phyloP scores from a whole-genome alignment of 2,329 filamentous ascomycete species.

The Celoporthe dispersa region DNA sequence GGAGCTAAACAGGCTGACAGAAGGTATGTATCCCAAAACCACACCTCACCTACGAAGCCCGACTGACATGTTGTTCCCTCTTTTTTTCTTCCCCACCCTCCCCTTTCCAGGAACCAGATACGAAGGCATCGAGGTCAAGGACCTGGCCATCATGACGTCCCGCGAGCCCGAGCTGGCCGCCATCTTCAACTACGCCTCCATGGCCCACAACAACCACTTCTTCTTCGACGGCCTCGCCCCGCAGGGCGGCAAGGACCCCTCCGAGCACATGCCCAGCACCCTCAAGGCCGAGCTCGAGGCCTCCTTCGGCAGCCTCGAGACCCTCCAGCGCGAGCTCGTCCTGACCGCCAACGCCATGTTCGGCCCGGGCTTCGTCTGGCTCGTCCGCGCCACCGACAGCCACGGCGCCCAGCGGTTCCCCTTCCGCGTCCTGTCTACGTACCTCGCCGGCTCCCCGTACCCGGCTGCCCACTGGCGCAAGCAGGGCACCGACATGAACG shows the following conservation, averaged over 20 bases:
- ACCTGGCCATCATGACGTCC: slow-evolving; percentile 74
- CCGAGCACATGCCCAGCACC: slow-evolving; percentile 34
- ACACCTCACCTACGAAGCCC: no score
- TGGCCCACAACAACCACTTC: slow-evolving; percentile 90
- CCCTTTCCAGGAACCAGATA: slow-evolving; percentile 62
- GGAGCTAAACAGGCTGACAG: slow-evolving; percentile 75
- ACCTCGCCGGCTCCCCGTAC: slow-evolving; percentile 89
- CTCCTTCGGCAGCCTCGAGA: slow-evolving; percentile 82
- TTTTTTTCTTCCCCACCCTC: background rate
- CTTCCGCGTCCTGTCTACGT: slow-evolving; percentile 80
- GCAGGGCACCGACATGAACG: slow-evolving; percentile 73
- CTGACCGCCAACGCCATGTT: slow-evolving; percentile 89
- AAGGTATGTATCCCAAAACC: no score
- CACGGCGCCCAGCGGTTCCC: slow-evolving; percentile 39
- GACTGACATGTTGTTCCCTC: background rate
- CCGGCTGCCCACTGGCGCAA: slow-evolving; percentile 81
- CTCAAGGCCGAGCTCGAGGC: slow-evolving; percentile 65
- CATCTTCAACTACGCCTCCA: slow-evolving; percentile 94
- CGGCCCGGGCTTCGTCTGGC: slow-evolving; percentile 96
- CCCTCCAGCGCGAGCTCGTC: slow-evolving; percentile 78
- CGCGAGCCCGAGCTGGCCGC: slow-evolving; percentile 78
- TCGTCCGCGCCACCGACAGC: slow-evolving; percentile 61
- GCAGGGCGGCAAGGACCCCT: slow-evolving; percentile 50
- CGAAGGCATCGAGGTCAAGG: slow-evolving; percentile 64
- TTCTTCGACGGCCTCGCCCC: slow-evolving; percentile 68